Evolutionary conservation across 2,329 filamentous ascomycete genomes (phyloP), one percentile per base, ranked within the genome.

Genomic region (Paraconiothyrium sp.): DNA sequence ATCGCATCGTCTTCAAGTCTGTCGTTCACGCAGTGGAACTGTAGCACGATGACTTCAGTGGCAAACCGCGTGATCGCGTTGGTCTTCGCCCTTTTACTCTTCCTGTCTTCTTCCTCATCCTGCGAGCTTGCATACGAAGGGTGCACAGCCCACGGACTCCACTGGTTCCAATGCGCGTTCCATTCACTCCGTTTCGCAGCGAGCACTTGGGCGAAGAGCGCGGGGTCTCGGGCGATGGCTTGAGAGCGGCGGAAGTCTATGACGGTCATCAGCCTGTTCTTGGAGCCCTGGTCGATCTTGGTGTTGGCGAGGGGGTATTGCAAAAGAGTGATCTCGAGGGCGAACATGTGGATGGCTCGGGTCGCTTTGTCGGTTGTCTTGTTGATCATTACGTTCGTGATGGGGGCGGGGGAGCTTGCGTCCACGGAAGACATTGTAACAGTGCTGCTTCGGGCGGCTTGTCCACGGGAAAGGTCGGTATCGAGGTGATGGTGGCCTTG

Each of bases 311-410:
- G 10, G 9, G 30, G 48, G 32, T 51, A 51, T 20, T 22, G 32
- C 14, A 51, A 32, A 32, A 51, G n/a, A 16, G n/a, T n/a, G 30
- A 51, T 51, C 20, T 51, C 48, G 30, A 27, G 30, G 32, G 30
- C 30, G 48, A 51, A 35, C 2, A 51, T n/a, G 43, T 8, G 8
- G 43, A 24, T 8, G n/a, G 43, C 24, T n/a, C 8, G 2, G 1
- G 41, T 44, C 2, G 37, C 37, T 13, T 16, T 14, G 5, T n/a
- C 16, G 20, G 43, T 46, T 8, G 20, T 10, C 8, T 10, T 24
- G n/a, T 22, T 44, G 16, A 6, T 8, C n/a, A 44, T 9, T 16
- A 20, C 9, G n/a, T 44, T 44, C 16, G 20, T 8, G 43, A 22
- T n/a, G 43, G 43, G 20, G 14, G 35, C 11, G 3, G 14, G 3